A percentile compares a stretch with the other conserved stretches of the same genome.
These are phyloP conservation scores for Trichothecium sympodiale DNA, from an alignment of 2,329 filamentous ascomycete genomes.

Conservation along the genomic window DNA sequence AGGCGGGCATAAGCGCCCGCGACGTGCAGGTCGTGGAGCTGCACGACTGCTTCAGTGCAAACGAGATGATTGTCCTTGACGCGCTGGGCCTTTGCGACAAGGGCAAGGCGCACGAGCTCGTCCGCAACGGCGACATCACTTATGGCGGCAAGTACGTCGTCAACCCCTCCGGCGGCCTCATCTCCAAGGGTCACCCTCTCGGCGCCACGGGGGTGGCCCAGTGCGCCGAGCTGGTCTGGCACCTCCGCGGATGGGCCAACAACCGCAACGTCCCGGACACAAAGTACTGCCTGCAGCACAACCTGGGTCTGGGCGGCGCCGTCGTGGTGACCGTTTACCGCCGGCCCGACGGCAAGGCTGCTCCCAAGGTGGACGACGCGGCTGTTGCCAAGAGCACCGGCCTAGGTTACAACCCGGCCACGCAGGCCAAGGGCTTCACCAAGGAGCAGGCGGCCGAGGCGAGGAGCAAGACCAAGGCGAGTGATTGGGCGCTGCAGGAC, in stretches of 20 bases:
- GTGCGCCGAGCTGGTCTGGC: slow-evolving; percentile 92
- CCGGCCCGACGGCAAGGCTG: slow-evolving; percentile 63
- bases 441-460: slow-evolving; percentile 59
- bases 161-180: slow-evolving; percentile 89
- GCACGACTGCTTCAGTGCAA: slow-evolving; percentile 94
- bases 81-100: slow-evolving; percentile 67
- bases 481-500: slow-evolving; percentile 70
- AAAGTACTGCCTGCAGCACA: slow-evolving; percentile 74
- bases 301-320: slow-evolving; percentile 82
- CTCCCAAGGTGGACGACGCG: slow-evolving; percentile 46
- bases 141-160: slow-evolving; percentile 77
- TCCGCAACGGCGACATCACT: slow-evolving; percentile 78
- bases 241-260: slow-evolving; percentile 90
- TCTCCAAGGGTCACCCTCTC: slow-evolving; percentile 91
- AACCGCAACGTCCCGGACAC: slow-evolving; percentile 66
- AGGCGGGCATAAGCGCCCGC: slow-evolving; percentile 57
- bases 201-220: slow-evolving; percentile 92
- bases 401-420: slow-evolving; percentile 85
- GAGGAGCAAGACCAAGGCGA: slow-evolving; percentile 53
- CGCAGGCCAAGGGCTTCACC: slow-evolving; percentile 82
- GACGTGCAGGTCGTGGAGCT: slow-evolving; percentile 82
- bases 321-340: slow-evolving; percentile 85
- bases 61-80: slow-evolving; percentile 86
- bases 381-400: slow-evolving; percentile 55
- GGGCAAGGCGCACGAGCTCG: slow-evolving; percentile 86